Evolutionary conservation across 805 yeast species (phyloP), one percentile per base, ranked within the genome.

Genomic region (Barnettozyma sp.): DNA sequence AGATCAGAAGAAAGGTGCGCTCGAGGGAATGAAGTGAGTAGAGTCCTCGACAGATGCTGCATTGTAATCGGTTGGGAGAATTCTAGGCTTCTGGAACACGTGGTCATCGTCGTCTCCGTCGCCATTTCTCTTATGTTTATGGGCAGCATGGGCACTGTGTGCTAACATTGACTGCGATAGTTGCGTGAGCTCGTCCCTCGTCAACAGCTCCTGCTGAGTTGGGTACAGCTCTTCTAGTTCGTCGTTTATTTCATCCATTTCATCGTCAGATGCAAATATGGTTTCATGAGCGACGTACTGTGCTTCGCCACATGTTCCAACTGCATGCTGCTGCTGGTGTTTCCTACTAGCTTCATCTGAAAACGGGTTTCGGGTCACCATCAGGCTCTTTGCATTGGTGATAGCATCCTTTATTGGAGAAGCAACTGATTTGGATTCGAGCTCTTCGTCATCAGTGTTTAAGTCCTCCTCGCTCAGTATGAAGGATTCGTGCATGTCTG

Each of bases 181-280:
- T 28, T 49, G 52, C 8, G 55, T 41, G 15, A 49, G 36, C 30
- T 44, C 43, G 4, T 40, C 30, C 5, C 41, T 13, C 18, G 34
- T 38, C 22, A 53, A 29, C 3, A 49, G 41, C 23, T 51, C 55
- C 4, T 52, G 55, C 29, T 53, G 57, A 7, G 56, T 44, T 4
- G 57, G 57, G 24, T 46, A 53, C 16, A 53, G 33, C 18, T 53
- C 57, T 25, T 48, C 52, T n/a, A 50, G 17, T 27, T 53, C 57
- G 27, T 48, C 48, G 2, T 41, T 49, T 13, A 50, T 47, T 21
- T 52, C 56, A n/a, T 35, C 33, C 6, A 17, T 25, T 15, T 41
- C 45, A 2, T 8, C 11, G 6, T 36, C 37, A 4, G 18, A 22
- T 10, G 14, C 26, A 4, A 21, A 7, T 26, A 21, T n/a, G 15